phyloP scores from a whole-genome alignment of 2,329 filamentous ascomycete genomes.

The Ascosphaera apis region DNA sequence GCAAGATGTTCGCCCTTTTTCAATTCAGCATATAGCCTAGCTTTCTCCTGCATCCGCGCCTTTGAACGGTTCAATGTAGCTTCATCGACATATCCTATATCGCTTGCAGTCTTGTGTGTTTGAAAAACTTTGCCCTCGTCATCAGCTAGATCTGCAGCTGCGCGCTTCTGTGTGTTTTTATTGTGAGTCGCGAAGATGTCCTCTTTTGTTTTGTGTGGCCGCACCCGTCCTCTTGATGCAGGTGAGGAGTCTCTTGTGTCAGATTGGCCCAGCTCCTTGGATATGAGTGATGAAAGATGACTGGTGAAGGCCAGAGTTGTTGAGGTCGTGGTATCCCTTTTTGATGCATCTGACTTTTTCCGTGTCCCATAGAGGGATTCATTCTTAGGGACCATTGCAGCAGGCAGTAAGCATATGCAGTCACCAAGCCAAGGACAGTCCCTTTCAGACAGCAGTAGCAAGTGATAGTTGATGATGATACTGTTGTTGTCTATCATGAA shows the following conservation, averaged over 20 bases:
- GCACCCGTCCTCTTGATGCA: slow-evolving; percentile 17
- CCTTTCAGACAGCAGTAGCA: too few species aligned
- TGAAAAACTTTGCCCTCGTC: slow-evolving; percentile 32
- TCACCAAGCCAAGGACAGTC: too few species aligned
- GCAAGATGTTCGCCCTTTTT: slow-evolving; percentile 69
- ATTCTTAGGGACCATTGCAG: not conserved
- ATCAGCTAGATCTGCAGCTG: slow-evolving; percentile 31
- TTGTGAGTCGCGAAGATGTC: slow-evolving; percentile 48
- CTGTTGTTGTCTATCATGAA: too few species aligned
- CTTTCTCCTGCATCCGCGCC: slow-evolving; percentile 75
- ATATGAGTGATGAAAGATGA: slow-evolving; percentile 62
- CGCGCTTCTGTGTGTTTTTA: slow-evolving; percentile 37
- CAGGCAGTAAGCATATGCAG: too few species aligned
- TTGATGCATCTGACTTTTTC: slow-evolving; percentile 36
- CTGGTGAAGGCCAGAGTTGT: slow-evolving; percentile 69
- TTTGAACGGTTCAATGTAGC: slow-evolving; percentile 41
- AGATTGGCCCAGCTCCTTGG: slow-evolving; percentile 18
- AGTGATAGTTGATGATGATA: too few species aligned
- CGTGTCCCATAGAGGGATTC: slow-evolving; percentile 48
- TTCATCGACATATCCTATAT: slow-evolving; percentile 38
- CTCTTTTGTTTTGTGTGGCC: slow-evolving; percentile 32
- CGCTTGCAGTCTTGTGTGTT: slow-evolving; percentile 35
- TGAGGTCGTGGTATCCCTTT: slow-evolving; percentile 44
- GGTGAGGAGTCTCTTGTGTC: slow-evolving; percentile 19
- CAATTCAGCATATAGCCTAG: slow-evolving; percentile 66